Conservation (phyloP, 1,284 basidiomycete genomes). For the Ceratobasidium sp. region DNA sequence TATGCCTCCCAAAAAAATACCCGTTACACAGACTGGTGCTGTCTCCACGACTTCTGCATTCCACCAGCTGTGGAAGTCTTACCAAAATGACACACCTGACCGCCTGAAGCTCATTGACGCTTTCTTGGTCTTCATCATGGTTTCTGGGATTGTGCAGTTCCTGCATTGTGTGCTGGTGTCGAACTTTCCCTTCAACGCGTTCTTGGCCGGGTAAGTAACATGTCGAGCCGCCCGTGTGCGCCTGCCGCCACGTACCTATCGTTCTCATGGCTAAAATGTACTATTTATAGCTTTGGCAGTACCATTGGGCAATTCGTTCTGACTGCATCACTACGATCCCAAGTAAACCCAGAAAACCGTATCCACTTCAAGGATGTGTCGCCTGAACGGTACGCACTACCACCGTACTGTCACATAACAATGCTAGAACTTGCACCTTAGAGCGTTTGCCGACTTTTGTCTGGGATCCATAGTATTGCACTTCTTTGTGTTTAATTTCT, state of each 20-base stretch:
- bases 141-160: conserved; percentile 92
- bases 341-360: conserved; percentile 89
- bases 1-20: conserved; percentile 43
- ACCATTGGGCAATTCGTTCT: conserved; percentile 98
- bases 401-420: background rate
- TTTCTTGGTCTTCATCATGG: conserved; percentile 92
- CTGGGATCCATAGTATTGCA: conserved; percentile 95
- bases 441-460: conserved; percentile 97
- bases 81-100: conserved; percentile 80
- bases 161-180: conserved; percentile 91
- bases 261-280: background rate
- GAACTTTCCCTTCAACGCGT: conserved; percentile 97
- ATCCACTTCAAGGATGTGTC: conserved; percentile 90
- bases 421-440: conserved; percentile 56
- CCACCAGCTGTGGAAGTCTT: conserved; percentile 78
- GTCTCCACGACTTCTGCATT: conserved; percentile 57
- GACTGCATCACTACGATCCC: conserved; percentile 89
- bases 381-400: conserved; percentile 82
- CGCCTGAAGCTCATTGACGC: conserved; percentile 94
- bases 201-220: conserved; percentile 82
- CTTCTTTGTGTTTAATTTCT: conserved; percentile 99
- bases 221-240: background rate
- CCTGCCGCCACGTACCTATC: conserved; percentile 1
- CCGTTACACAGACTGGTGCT: conserved; percentile 23
- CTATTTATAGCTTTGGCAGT: conserved; percentile 81